Percentiles rank a stretch among this genome's conserved stretches.
Conservation (phyloP, 2,329 filamentous ascomycete genomes). For the Emmonsiellopsis sp. region DNA sequence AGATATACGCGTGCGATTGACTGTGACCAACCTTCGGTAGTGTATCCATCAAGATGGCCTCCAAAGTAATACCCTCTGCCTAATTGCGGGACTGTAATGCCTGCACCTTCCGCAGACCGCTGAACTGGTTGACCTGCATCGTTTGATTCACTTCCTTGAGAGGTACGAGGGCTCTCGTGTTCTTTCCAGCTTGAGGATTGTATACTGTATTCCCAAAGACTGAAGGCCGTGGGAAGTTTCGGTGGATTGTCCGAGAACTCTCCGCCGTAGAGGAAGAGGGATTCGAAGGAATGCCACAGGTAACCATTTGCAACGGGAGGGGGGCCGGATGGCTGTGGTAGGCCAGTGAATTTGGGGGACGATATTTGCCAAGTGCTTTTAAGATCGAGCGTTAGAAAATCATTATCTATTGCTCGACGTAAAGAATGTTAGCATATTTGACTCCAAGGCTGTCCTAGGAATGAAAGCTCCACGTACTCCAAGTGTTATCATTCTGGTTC, state of each 20-base stretch:
- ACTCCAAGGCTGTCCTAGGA: neutral
- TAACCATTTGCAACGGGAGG: slow-evolving; percentile 64
- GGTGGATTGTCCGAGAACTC: slow-evolving; percentile 58
- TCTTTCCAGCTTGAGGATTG: slow-evolving; percentile 51
- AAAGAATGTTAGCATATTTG: neutral
- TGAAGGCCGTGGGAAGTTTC: slow-evolving; percentile 47
- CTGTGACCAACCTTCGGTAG: slow-evolving; percentile 58
- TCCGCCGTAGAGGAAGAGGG: slow-evolving; percentile 65
- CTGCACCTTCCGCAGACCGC: slow-evolving; percentile 63
- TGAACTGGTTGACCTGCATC: slow-evolving; percentile 49
- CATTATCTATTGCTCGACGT: slow-evolving; percentile 45
- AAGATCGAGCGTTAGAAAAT: slow-evolving; percentile 63
- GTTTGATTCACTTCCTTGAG: slow-evolving; percentile 53
- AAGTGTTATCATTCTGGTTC: slow-evolving; percentile 54
- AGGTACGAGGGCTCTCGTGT: slow-evolving; percentile 51
- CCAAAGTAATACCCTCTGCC: slow-evolving; percentile 72
- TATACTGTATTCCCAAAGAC: slow-evolving; percentile 63
- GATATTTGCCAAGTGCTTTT: slow-evolving; percentile 61
- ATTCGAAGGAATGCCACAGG: slow-evolving; percentile 63
- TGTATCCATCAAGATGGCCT: slow-evolving; percentile 60
- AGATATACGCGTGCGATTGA: slow-evolving; percentile 57
- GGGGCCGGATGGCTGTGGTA: slow-evolving; percentile 57
- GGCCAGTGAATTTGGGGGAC: slow-evolving; percentile 52
- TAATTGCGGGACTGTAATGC: slow-evolving; percentile 58
- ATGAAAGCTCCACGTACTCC: slow-evolving; percentile 47